Percentiles rank a stretch among this genome's conserved stretches.
Evolutionary conservation across 2,329 filamentous ascomycete genomes (phyloP).

Genomic region (Ophiostoma novo-ulmi): DNA sequence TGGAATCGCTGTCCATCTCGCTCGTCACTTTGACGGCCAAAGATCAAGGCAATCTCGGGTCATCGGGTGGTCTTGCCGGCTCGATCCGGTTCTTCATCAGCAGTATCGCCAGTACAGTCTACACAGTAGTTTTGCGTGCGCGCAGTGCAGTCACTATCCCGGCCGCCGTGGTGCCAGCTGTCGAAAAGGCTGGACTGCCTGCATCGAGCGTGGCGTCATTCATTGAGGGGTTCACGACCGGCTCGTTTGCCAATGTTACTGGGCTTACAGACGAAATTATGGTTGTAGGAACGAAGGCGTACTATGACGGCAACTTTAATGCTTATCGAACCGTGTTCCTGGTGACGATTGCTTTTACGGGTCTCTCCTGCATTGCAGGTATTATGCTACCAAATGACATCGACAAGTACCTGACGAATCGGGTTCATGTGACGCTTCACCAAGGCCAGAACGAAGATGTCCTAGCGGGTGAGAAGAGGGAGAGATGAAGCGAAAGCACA

Average conservation of each 20-base stretch:
- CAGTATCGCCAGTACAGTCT: conserved; percentile 35
- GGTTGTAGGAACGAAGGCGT: background rate
- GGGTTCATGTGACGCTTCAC: background rate
- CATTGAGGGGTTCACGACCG: background rate
- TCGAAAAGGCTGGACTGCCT: background rate
- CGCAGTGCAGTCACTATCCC: conserved; percentile 30
- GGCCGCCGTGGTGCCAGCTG: background rate
- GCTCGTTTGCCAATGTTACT: background rate
- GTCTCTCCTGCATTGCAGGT: conserved; percentile 3
- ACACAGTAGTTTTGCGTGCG: conserved; percentile 35
- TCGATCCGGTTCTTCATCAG: conserved; percentile 37
- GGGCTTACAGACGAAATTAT: background rate
- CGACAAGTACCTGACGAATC: background rate
- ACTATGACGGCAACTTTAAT: conserved; percentile 16
- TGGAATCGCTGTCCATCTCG: conserved; percentile 35
- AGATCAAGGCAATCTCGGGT: conserved; percentile 37
- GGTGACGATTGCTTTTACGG: background rate
- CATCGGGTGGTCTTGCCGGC: conserved; percentile 35
- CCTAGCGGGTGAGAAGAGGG: background rate
- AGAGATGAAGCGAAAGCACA: background rate
- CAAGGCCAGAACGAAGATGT: background rate
- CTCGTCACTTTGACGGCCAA: conserved; percentile 35
- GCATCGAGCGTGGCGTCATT: background rate
- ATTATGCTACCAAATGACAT: background rate
- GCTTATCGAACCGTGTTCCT: background rate